Evolutionary conservation across 495 filamentous ascomycete species (phyloP).

Genomic region (Talaromyces nanjingensis): DNA sequence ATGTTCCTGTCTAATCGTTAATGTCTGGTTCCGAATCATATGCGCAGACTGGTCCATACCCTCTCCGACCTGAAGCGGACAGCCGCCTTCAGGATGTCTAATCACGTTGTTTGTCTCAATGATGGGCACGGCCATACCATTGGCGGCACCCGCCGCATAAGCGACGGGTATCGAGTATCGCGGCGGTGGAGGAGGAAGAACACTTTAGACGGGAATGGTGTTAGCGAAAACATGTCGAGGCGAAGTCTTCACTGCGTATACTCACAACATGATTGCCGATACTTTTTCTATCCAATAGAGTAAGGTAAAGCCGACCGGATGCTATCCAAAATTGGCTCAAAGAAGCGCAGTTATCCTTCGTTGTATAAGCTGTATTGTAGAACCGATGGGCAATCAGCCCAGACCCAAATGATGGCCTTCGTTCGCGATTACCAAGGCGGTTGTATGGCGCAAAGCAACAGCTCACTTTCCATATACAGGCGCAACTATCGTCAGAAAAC

Average conservation of each 20-base stretch:
- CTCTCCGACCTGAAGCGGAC: constrained; percentile 84
- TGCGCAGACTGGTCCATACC: constrained; percentile 42
- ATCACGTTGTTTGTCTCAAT: constrained; percentile 91
- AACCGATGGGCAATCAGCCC: neutral
- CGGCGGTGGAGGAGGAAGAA: constrained; percentile 78
- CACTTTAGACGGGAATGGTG: constrained; percentile 40
- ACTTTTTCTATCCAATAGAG: neutral
- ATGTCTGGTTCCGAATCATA: neutral
- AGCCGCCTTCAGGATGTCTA: constrained; percentile 61
- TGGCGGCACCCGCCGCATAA: constrained; percentile 58
- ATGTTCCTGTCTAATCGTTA: constrained; percentile 55
- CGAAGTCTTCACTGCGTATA: neutral
- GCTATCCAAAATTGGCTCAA: neutral
- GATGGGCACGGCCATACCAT: constrained; percentile 58
- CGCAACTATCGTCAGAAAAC: neutral
- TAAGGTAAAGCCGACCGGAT: neutral
- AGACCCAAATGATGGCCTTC: neutral
- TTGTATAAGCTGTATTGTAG: too few species aligned
- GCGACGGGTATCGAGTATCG: constrained; percentile 64
- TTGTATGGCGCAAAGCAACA: neutral
- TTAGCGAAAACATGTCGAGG: neutral
- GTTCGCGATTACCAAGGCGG: neutral
- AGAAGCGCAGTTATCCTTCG: neutral
- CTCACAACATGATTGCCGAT: constrained; percentile 34
- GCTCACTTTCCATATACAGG: neutral